Evolutionary conservation across 2,329 filamentous ascomycete species (phyloP), one percentile per base, ranked within the genome.

Genomic region (Aspergillus luchuensis): DNA sequence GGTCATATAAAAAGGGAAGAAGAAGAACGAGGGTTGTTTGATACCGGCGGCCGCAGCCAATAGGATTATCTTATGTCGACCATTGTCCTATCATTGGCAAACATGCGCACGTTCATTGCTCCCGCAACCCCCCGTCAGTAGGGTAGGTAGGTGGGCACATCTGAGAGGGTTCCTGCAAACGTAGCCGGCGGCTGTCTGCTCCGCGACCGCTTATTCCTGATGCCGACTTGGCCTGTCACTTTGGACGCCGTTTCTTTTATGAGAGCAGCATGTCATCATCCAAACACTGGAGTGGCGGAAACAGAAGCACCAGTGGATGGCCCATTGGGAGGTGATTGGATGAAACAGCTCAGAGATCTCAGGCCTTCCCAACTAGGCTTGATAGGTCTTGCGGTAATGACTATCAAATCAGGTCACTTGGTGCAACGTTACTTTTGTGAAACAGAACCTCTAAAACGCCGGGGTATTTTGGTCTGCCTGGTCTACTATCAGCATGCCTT

Each of bases 391-490:
- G 59, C 65, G 64, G 64, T 70, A 66, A 66, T 61, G 38, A 59
- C 64, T 66, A 74, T 69, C 67, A 70, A 66, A 68, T 66, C 67
- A 69, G 70, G 64, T 65, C 62, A 65, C 52, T 57, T 63, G 57
- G 72, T 76, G 71, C 69, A 71, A 76, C 74, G 74, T 76, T 76
- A 75, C 74, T 66, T 59, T 69, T 71, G 75, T 77, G 73, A 68
- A 71, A 76, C 74, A 66, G 68, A 61, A 63, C 58, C 66, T 73
- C 67, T 68, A 66, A 72, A 70, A 68, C 62, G 66, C 69, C 68
- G 63, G 67, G 68, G 57, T 57, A 64, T 63, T 64, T 30, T 56
- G 62, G 64, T 43, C 66, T 62, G 54, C 68, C 65, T 69, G 57
- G 66, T 63, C 64, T 65, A 64, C 63, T 59, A 65, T 59, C 60